Conservation (phyloP, 768 basidiomycete species). For the Kwoniella heveanensis region DNA sequence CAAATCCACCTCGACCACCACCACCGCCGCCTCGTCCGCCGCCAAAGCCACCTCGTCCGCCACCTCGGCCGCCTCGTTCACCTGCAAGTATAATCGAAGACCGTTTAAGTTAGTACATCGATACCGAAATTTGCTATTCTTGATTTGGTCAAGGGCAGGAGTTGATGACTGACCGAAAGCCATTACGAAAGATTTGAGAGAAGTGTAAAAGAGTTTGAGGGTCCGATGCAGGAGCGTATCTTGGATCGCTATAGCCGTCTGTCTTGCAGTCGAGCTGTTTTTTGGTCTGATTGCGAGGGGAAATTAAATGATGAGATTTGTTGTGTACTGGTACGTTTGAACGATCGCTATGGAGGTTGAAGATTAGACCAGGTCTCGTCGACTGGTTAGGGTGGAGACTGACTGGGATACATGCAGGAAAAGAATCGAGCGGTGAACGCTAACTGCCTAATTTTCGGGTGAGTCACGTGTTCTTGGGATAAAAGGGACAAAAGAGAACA, state of each 20-base stretch:
- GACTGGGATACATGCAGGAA: neutral
- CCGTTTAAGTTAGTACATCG: neutral
- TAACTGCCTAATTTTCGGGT: neutral
- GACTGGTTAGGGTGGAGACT: neutral
- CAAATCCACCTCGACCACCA: slow-evolving; percentile 37
- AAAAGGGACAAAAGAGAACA: neutral
- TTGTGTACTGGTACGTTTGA: no score
- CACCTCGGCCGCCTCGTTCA: slow-evolving; percentile 42
- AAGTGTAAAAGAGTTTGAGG: neutral
- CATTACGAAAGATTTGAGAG: slow-evolving; percentile 34
- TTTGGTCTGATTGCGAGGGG: neutral
- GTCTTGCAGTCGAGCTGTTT: slow-evolving; percentile 15
- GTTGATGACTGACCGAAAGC: slow-evolving; percentile 49
- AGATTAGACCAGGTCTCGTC: neutral
- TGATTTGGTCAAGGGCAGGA: no score
- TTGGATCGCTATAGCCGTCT: slow-evolving; percentile 2
- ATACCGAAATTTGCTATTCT: no score
- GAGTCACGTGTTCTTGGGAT: neutral
- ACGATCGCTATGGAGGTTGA: no score
- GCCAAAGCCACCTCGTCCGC: slow-evolving; percentile 35
- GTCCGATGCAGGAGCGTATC: neutral
- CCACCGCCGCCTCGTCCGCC: slow-evolving; percentile 38
- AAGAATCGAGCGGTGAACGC: neutral
- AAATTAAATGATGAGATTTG: neutral
- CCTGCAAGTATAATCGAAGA: slow-evolving; percentile 10